Conservation (phyloP, 2,329 filamentous ascomycete genomes). For the Macrophomina tecta region DNA sequence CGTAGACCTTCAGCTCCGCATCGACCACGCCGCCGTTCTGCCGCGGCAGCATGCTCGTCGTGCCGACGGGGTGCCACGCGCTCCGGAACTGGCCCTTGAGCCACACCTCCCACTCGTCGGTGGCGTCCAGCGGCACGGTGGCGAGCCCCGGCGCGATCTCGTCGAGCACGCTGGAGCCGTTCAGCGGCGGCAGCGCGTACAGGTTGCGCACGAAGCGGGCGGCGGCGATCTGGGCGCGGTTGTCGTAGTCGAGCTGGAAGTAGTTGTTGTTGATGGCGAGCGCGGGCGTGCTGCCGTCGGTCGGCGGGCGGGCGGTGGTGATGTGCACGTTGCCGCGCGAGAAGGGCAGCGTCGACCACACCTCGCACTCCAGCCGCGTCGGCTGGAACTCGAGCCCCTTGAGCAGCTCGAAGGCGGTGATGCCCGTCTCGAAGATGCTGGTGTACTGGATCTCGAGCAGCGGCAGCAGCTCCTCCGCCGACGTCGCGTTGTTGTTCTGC, state of each 20-base stretch:
- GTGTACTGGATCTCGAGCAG: not conserved
- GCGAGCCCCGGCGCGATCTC: constrained; percentile 31
- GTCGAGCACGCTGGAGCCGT: not conserved
- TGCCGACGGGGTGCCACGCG: constrained; percentile 39
- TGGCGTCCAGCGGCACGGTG: constrained; percentile 31
- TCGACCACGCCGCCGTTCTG: constrained; percentile 39
- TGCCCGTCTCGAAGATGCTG: not conserved
- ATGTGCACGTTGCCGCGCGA: constrained; percentile 44
- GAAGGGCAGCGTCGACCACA: constrained; percentile 35
- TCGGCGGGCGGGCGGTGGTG: constrained; percentile 36
- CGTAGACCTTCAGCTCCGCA: constrained; percentile 36
- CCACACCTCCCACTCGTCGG: constrained; percentile 34
- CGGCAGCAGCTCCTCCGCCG: not conserved
- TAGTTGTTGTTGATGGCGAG: constrained; percentile 50
- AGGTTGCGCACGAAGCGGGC: constrained; percentile 42
- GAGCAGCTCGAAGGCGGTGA: not conserved
- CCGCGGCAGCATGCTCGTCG: constrained; percentile 37
- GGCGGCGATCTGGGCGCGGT: constrained; percentile 43
- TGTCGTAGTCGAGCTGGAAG: constrained; percentile 51
- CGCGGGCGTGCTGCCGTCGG: constrained; percentile 33
- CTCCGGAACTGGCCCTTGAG: constrained; percentile 32
- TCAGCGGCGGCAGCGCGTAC: constrained; percentile 32
- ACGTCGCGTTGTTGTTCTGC: constrained; percentile 10
- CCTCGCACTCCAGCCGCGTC: not conserved
- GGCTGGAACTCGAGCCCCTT: not conserved